These are phyloP conservation scores for Pyrenochaeta sp. DNA, from an alignment of 2,329 filamentous ascomycete species.

Conservation along the genomic window DNA sequence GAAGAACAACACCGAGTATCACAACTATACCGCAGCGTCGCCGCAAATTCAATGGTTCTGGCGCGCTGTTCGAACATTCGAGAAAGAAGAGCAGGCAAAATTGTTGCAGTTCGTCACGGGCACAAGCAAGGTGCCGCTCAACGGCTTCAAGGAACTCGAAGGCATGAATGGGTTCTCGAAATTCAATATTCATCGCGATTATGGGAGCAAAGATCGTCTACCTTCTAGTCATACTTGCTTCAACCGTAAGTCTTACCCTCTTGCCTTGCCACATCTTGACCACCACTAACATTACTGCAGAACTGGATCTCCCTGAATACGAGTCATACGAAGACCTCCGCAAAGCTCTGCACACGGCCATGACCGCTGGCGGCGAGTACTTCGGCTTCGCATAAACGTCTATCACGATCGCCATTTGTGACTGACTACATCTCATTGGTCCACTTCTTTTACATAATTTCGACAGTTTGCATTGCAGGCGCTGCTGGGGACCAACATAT, in stretches of 20 bases:
- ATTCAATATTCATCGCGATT: constrained; percentile 99
- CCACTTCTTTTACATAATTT: constrained; percentile 21
- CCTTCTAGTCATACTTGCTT: constrained; percentile 99
- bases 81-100: constrained; percentile 98
- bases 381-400: constrained; percentile 87
- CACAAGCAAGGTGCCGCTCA: constrained; percentile 96
- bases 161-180: constrained; percentile 98
- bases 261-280: not conserved
- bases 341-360: constrained; percentile 89
- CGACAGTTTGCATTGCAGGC: constrained; percentile 43
- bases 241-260: constrained; percentile 78
- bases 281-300: constrained; percentile 61
- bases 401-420: constrained; percentile 1
- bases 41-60: constrained; percentile 99
- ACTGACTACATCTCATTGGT: constrained; percentile 8
- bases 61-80: constrained; percentile 95
- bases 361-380: constrained; percentile 96
- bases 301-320: constrained; percentile 98
- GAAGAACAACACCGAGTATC: constrained; percentile 99
- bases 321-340: constrained; percentile 93
- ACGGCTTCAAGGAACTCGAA: constrained; percentile 98
- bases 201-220: constrained; percentile 93
- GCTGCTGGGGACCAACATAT: constrained; percentile 14
- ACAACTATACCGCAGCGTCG: constrained; percentile 94
- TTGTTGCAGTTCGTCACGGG: constrained; percentile 97